These are phyloP conservation scores for Brassica balearica DNA, from an alignment of 441 rosid species.

Conservation along the genomic window DNA sequence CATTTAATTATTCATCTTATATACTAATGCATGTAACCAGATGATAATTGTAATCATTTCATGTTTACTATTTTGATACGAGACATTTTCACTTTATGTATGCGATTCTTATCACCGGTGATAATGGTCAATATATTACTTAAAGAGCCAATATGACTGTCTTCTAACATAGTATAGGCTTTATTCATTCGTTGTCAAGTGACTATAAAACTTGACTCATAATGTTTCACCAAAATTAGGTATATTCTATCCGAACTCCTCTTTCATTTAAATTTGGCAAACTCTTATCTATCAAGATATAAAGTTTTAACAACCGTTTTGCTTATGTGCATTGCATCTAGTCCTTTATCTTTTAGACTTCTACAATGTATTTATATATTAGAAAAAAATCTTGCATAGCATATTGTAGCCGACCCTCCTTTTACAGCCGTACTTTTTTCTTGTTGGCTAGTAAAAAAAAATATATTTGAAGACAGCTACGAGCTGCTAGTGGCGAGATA, in stretches of 20 bases:
- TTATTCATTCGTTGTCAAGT: constrained; percentile 12
- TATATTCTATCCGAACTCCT: constrained; percentile 20
- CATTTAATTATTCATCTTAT: neutral
- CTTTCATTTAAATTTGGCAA: constrained; percentile 18
- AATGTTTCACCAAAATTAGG: constrained; percentile 31
- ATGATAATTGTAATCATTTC: neutral
- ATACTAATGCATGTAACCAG: constrained; percentile 1
- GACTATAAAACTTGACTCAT: constrained; percentile 13
- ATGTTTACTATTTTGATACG: neutral
- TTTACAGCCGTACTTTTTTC: neutral
- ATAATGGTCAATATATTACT: constrained; percentile 7
- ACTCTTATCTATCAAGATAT: constrained; percentile 32
- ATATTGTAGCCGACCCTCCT: constrained; percentile 13
- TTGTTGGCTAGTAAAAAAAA: neutral
- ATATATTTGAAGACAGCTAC: neutral
- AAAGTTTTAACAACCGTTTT: constrained; percentile 14
- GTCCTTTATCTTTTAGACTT: constrained; percentile 23
- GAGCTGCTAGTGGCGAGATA: neutral
- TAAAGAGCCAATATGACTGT: constrained; percentile 14
- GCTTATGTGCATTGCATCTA: constrained; percentile 34
- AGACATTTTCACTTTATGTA: neutral
- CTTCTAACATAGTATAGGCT: neutral
- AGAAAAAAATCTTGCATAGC: neutral
- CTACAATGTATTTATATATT: neutral
- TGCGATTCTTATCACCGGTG: neutral